Evolutionary conservation across 2,329 filamentous ascomycete genomes (phyloP), one percentile per base, ranked within the genome.

Genomic region (Colletotrichum brevisporum): DNA sequence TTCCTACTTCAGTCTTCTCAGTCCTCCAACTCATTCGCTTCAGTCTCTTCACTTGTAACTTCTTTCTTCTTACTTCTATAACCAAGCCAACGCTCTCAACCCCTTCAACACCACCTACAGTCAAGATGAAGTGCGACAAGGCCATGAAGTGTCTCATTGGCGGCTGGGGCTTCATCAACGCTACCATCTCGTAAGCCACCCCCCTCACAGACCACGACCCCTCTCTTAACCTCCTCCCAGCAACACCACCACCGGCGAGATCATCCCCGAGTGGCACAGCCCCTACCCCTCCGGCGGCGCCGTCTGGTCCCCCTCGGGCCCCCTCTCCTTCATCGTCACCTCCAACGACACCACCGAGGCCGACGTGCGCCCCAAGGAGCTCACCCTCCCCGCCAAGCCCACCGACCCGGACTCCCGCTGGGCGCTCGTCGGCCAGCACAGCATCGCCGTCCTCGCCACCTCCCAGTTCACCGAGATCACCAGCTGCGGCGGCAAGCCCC

Each of bases 191-290:
- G 60, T 64, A 48, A 53, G 54, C 10, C 27, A 2, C 5, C 12
- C 16, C 3, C 15, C 6, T n/a, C 6, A 15, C 41, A 43, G 3
- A 5, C 5, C 31, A 36, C 3, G 2, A 36, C 8, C 8, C 31
- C 16, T 5, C 16, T 43, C 41, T 52, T 64, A 8, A 54, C 41
- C 21, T 21, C 0, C 1, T 43, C 31, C 15, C 60, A 68, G 48
- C 0, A 43, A 59, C 53, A 54, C 59, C 18, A 59, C 6, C 53
- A 43, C 65, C 10, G 53, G 59, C 24, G 26, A 57, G 12, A 21
- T 64, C 36, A 64, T 68, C 48, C 54, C 65, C 3, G 65, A 68
- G 50, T 68, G 53, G 65, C 65, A 68, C 48, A 58, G 65, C 60
- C 9, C 57, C 21, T 64, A 55, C 59, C 60, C 65, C 16, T 68